These are phyloP conservation scores for Fomitopsis betulina DNA, from an alignment of 1,284 basidiomycete species.

Conservation along the genomic window DNA sequence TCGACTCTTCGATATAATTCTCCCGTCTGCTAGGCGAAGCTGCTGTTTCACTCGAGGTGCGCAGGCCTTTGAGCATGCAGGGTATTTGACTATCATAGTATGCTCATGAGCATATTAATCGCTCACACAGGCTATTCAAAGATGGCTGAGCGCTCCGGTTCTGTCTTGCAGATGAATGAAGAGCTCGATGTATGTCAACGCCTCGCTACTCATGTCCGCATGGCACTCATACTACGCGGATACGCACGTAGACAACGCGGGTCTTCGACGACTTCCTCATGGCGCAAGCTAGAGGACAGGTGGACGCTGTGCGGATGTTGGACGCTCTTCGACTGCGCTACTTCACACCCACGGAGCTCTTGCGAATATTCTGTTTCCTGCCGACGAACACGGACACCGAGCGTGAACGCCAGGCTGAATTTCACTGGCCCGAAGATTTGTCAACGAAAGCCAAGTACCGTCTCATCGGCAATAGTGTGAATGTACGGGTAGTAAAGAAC, in stretches of 20 bases:
- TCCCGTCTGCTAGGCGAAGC: slow-evolving; percentile 53
- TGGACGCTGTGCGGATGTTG: slow-evolving; percentile 48
- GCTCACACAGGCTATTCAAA: slow-evolving; percentile 60
- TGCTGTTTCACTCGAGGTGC: slow-evolving; percentile 78
- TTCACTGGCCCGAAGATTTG: slow-evolving; percentile 56
- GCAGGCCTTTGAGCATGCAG: neutral
- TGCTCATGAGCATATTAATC: neutral
- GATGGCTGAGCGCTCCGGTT: slow-evolving; percentile 70
- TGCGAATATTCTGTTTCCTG: slow-evolving; percentile 63
- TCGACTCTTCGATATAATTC: slow-evolving; percentile 70
- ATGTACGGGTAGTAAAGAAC: slow-evolving; percentile 60
- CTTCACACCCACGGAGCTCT: slow-evolving; percentile 65
- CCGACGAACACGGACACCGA: slow-evolving; percentile 11
- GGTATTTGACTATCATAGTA: neutral
- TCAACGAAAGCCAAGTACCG: slow-evolving; percentile 66
- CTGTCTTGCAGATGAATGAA: slow-evolving; percentile 68
- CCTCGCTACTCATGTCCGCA: slow-evolving; percentile 3
- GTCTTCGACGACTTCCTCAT: slow-evolving; percentile 56
- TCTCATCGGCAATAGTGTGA: slow-evolving; percentile 76
- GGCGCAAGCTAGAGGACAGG: slow-evolving; percentile 35
- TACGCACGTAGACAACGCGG: slow-evolving; percentile 46
- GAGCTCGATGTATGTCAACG: slow-evolving; percentile 60
- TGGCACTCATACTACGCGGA: neutral
- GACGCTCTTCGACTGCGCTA: slow-evolving; percentile 59
- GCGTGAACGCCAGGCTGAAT: slow-evolving; percentile 21